Base-by-base conservation (phyloP, 1,284 basidiomycete genomes). In the Pseudozyma thailandica region DNA sequence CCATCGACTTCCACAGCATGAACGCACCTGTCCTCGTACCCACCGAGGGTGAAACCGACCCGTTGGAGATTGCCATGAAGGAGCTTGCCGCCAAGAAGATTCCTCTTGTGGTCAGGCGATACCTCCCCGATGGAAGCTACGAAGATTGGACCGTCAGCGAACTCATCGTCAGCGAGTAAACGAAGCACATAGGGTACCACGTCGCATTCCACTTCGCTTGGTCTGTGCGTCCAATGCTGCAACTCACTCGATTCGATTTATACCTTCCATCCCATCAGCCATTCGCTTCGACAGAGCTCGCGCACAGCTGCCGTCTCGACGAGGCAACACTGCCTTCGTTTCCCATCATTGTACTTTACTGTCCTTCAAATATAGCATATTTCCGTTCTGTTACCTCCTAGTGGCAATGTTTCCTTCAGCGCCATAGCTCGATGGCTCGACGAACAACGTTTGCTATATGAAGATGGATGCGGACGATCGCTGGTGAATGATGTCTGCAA, bases 61-160 rank as follows among this genome's bases (percentile, higher is more conserved):
- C 80, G 13, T 62, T 82, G 38, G 74, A 70, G 47, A 82, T 82
- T 37, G 80, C 80, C 25, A 78, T 79, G 72, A 82, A 82, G 60
- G 80, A 82, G 68, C 62, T 82, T 16, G 72, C 69, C 6, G 77
- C 77, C 15, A 81, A 80, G 50, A 82, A 82, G 71, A 82, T 82
- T 27, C 81, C 81, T 10, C 55, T 83, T 18, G 73, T 82, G n/a
- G 77, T 83, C 25, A 68, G 81, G 52, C 61, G 81, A 35, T 82
- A 82, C 46, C 75, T 83, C 9, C 81, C 81, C 3, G 81, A 83
- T 37, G 80, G 80, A 21, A 78, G 73, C 45, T 83, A 73, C 61
- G 81, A 83, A 42, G 80, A 82, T 52, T 82, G 80, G 80, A 78
- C 72, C 20, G 80, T 82, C 33, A 66, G 76, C 31, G 80, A 82